Evolutionary conservation across 192 early-diverging fungal genomes (phyloP).

Genomic region (Linnemannia hyalina): DNA sequence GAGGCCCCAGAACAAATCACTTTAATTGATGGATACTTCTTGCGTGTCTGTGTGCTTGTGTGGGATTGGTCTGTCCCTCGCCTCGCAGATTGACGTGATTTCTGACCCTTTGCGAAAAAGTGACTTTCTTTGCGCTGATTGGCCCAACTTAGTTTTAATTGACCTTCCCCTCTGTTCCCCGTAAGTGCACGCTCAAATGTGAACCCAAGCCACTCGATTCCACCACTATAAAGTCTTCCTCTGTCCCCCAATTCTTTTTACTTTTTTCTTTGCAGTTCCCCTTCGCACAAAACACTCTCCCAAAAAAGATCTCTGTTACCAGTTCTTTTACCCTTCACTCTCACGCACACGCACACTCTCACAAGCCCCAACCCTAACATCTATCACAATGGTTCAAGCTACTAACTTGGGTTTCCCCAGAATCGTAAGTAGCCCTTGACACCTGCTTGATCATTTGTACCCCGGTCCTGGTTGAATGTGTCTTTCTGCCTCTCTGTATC

Average conservation of each 20-base stretch:
- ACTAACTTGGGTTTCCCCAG: conserved; percentile 58
- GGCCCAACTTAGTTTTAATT: not conserved
- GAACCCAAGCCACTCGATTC: not conserved
- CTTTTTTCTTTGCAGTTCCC: conserved; percentile 52
- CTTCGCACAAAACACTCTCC: conserved; percentile 31
- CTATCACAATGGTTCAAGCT: conserved; percentile 54
- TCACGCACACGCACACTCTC: conserved; percentile 3
- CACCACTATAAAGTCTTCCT: conserved; percentile 23
- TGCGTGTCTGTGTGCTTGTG: too few species aligned
- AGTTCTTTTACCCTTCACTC: conserved; percentile 47
- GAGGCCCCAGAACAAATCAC: not conserved
- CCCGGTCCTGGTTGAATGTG: not conserved
- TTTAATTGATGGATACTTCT: not conserved
- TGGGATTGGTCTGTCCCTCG: not conserved
- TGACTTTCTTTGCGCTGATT: not conserved
- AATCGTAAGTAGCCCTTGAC: conserved; percentile 43
- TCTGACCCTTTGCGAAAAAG: not conserved
- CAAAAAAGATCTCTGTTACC: conserved; percentile 54
- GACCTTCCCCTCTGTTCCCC: not conserved
- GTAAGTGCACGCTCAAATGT: not conserved
- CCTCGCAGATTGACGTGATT: not conserved
- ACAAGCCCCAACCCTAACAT: conserved; percentile 10
- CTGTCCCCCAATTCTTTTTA: conserved; percentile 5
- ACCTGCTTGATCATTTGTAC: not conserved
- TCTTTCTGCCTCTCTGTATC: not conserved